Evolutionary conservation across 2,329 filamentous ascomycete species (phyloP).

Genomic region (Graphilbum fragrans): DNA sequence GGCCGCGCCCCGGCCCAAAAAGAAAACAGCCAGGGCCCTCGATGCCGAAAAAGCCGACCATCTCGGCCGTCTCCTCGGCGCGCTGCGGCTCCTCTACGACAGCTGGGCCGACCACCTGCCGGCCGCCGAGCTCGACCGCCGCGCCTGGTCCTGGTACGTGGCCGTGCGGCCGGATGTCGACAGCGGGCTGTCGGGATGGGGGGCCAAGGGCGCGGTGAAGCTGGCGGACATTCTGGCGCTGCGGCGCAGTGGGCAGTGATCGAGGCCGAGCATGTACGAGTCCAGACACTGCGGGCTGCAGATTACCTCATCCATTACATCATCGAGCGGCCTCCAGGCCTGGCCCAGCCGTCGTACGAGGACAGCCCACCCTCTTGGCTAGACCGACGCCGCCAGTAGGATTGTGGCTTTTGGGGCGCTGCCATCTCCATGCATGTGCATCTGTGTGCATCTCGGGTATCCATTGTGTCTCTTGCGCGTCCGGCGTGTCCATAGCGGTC

Average conservation of each 20-base stretch:
- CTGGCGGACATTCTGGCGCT: constrained; percentile 54
- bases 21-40: constrained; percentile 36
- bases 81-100: constrained; percentile 57
- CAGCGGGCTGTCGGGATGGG: constrained; percentile 66
- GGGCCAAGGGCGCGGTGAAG: constrained; percentile 61
- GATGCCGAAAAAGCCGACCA: constrained; percentile 56
- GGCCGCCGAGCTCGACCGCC: constrained; percentile 56
- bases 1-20: constrained; percentile 23
- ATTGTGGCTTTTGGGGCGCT: too few relatives aligned
- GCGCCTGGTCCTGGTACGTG: constrained; percentile 75
- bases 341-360: too few relatives aligned
- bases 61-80: constrained; percentile 55
- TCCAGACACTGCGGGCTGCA: too few relatives aligned
- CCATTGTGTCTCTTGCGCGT: too few relatives aligned
- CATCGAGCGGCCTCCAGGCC: too few relatives aligned
- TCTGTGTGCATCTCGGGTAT: too few relatives aligned
- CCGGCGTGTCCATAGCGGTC: too few relatives aligned
- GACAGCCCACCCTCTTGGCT: too few relatives aligned
- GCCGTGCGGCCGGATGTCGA: constrained; percentile 66
- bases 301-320: too few relatives aligned
- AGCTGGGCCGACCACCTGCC: constrained; percentile 61
- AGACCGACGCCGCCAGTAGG: too few relatives aligned
- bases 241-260: constrained; percentile 21
- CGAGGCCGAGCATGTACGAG: too few relatives aligned
- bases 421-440: too few relatives aligned